A percentile compares a stretch with the other conserved stretches of the same genome.
These are phyloP conservation scores for Fagopyrum esculentum DNA, from an alignment of 148 eudicot genomes.

Conservation along the genomic window DNA sequence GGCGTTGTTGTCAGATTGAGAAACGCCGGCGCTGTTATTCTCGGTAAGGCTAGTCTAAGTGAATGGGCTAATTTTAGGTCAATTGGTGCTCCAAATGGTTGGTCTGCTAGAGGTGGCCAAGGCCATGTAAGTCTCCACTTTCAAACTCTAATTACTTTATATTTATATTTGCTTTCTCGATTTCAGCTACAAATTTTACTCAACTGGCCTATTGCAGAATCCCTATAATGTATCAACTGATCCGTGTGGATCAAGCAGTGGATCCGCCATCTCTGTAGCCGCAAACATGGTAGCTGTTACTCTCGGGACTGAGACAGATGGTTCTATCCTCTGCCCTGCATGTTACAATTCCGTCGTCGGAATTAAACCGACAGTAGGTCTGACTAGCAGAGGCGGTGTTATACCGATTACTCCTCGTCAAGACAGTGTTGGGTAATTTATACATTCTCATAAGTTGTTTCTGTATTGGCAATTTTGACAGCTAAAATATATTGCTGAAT, in stretches of 20 bases:
- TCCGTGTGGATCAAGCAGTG: conserved; percentile 64
- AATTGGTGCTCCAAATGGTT: conserved; percentile 33
- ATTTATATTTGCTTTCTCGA: no score
- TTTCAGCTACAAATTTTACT: no score
- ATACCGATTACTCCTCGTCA: conserved; percentile 54
- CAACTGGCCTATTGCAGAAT: conserved; percentile 29
- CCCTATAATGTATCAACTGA: conserved; percentile 42
- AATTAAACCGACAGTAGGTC: conserved; percentile 67
- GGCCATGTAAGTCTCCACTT: conserved; percentile 28
- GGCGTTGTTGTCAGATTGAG: conserved; percentile 23
- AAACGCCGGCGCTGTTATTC: conserved; percentile 24
- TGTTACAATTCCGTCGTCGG: conserved; percentile 48
- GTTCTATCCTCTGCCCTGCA: conserved; percentile 53
- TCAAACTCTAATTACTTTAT: neutral
- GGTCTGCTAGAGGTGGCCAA: conserved; percentile 62
- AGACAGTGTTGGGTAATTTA: conserved; percentile 53
- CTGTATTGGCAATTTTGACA: neutral
- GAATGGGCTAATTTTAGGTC: conserved; percentile 30
- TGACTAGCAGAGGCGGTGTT: conserved; percentile 58
- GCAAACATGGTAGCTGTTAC: conserved; percentile 52
- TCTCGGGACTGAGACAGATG: conserved; percentile 57
- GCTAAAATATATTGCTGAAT: neutral
- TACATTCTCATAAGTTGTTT: no score
- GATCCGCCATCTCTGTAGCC: conserved; percentile 61
- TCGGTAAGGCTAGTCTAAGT: conserved; percentile 18